A percentile compares a stretch with the other conserved stretches of the same genome.
These are phyloP conservation scores for Populus pruinosa DNA, from an alignment of 345 rosid species.

Conservation along the genomic window DNA sequence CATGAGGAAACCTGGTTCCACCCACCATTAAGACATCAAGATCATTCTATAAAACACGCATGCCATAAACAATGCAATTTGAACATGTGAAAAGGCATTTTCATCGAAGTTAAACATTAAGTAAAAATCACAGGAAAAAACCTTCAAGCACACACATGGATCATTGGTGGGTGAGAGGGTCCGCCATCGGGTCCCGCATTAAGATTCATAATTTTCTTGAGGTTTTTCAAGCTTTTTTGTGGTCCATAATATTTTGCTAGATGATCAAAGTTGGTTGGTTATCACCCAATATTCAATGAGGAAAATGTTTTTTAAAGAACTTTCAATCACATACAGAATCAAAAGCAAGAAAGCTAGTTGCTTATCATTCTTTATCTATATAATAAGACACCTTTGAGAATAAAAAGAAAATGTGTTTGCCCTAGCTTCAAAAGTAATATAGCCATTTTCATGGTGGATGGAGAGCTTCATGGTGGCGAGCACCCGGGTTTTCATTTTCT, in stretches of 20 bases:
- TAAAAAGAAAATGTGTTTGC: background rate
- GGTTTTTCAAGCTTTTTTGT: background rate
- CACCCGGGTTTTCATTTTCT: background rate
- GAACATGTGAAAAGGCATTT: background rate
- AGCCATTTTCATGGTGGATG: background rate
- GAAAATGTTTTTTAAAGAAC: too few relatives aligned
- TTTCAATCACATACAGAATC: background rate
- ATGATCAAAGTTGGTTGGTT: too few relatives aligned
- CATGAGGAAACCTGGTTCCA: slow-evolving; percentile 64
- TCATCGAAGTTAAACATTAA: background rate
- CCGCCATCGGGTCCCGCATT: too few relatives aligned
- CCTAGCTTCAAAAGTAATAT: background rate
- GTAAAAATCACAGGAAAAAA: too few relatives aligned
- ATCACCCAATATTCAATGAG: background rate
- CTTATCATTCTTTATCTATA: too few relatives aligned
- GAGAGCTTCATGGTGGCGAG: background rate
- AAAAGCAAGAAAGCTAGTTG: too few relatives aligned
- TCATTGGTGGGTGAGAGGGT: too few relatives aligned
- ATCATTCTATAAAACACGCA: background rate
- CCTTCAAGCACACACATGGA: too few relatives aligned
- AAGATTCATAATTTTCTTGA: background rate
- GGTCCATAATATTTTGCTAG: background rate
- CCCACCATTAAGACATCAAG: slow-evolving; percentile 9
- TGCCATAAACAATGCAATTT: background rate
- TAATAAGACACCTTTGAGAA: background rate